phyloP scores from a whole-genome alignment of 2,329 filamentous ascomycete species.

The Beauveria varroae region DNA sequence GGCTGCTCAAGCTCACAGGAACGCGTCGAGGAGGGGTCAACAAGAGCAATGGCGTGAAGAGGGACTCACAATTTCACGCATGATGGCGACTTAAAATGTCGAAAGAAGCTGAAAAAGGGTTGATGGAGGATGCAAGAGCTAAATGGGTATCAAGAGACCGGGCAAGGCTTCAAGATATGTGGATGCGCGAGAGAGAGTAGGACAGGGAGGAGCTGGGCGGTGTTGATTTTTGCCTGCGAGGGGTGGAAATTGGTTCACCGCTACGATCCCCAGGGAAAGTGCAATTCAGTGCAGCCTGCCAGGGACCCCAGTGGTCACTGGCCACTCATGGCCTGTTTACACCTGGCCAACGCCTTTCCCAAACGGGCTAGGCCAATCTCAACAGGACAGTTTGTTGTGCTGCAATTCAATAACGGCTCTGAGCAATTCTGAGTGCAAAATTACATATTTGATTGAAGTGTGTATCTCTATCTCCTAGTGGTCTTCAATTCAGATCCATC shows the following conservation, averaged over 20 bases:
- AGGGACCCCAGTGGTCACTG: background rate
- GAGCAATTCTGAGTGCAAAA: no score
- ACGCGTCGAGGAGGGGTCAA: slow-evolving; percentile 30
- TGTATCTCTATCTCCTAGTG: no score
- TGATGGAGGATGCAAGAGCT: slow-evolving; percentile 24
- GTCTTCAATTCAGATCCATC: background rate
- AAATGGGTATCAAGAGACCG: slow-evolving; percentile 26
- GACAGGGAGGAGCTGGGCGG: slow-evolving; percentile 14
- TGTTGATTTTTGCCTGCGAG: slow-evolving; percentile 20
- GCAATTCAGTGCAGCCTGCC: background rate
- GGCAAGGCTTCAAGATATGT: slow-evolving; percentile 16
- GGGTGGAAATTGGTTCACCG: slow-evolving; percentile 21
- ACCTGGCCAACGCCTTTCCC: slow-evolving; percentile 15
- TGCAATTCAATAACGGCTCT: background rate
- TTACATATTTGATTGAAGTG: no score
- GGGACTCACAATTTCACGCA: slow-evolving; percentile 62
- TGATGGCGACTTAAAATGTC: slow-evolving; percentile 34
- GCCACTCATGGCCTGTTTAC: slow-evolving; percentile 18
- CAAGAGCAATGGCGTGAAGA: slow-evolving; percentile 10
- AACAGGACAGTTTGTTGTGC: background rate
- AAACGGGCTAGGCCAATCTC: slow-evolving; percentile 21
- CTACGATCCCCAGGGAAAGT: slow-evolving; percentile 19
- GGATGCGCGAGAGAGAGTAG: slow-evolving; percentile 21
- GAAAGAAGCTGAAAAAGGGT: slow-evolving; percentile 14
- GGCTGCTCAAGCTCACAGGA: slow-evolving; percentile 18